Evolutionary conservation across 805 yeast genomes (phyloP).

Genomic region (Hanseniaspora singularis): DNA sequence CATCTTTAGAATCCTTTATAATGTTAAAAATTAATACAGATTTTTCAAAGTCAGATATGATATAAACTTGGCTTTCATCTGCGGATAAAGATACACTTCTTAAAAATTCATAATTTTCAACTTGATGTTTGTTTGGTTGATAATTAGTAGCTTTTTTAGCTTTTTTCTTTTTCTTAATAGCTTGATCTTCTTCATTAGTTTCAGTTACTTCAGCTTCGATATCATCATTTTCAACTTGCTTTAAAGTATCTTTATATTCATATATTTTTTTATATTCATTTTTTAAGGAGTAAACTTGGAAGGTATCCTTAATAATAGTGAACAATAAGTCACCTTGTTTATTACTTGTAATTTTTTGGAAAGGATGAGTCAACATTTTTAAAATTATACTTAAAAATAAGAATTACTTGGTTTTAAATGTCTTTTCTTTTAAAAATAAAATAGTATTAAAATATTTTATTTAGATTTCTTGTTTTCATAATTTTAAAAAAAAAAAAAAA

Average conservation of each 20-base stretch:
- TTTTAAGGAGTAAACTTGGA: constrained; percentile 39
- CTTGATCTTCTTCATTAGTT: constrained; percentile 21
- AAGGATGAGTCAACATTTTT: constrained; percentile 53
- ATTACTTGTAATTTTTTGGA: constrained; percentile 44
- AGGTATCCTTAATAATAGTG: constrained; percentile 45
- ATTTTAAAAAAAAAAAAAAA: background rate
- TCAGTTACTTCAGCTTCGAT: constrained; percentile 31
- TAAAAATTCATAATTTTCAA: constrained; percentile 54
- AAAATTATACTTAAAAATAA: background rate
- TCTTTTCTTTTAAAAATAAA: background rate
- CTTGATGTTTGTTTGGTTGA: constrained; percentile 57
- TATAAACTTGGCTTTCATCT: constrained; percentile 45
- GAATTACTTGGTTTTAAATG: background rate
- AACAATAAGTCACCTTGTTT: constrained; percentile 38
- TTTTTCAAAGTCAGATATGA: constrained; percentile 74
- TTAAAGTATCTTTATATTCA: constrained; percentile 37
- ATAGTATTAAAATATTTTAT: background rate
- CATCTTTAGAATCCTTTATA: constrained; percentile 19
- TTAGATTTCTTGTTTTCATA: background rate
- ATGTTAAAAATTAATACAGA: constrained; percentile 52
- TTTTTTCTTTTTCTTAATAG: constrained; percentile 27
- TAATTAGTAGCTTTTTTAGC: constrained; percentile 41
- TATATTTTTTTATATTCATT: constrained; percentile 27
- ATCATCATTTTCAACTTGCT: constrained; percentile 38
- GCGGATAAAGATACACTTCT: constrained; percentile 47